Base-by-base conservation (phyloP, 495 filamentous ascomycete species). In the Daldinia decipiens region DNA sequence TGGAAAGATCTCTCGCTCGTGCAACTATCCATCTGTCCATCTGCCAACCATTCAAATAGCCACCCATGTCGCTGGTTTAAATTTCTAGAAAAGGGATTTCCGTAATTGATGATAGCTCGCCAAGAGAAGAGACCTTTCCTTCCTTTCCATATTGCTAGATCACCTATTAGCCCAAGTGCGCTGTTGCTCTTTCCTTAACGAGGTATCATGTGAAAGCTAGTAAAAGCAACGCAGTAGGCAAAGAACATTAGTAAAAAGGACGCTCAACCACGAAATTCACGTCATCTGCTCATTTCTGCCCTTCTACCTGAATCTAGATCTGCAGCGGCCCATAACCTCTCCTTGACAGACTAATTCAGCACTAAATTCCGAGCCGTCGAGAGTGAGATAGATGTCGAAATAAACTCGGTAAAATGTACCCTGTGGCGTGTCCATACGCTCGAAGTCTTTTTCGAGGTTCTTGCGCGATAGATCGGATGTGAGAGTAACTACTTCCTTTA, bases 371-470 rank as follows among this genome's bases (percentile, higher is more conserved):
- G 91, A 94, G 43, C 95, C 95, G 76, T 99, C 95, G 17, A 99
- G 89, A 8, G 95, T 98, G 57, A 99, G 92, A 79, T 97, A 97
- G 65, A 89, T 89, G 71, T 89, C 88, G 71, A 88, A 89, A 76
- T 89, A 89, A 34, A 93, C 90, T 66, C 95, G 91, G 86, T 99
- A 99, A 82, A 99, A 99, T 12, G 94, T 97, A 62, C 95, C 95
- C 78, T 99, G 95, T 1, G 95, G 95, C 4, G 95, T 99, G 79
- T 99, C 95, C 95, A 99, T 99, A 73, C 96, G 89, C 82, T 99
- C 95, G 67, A 99, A 99, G 77, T 99, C 95, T 79, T 97, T 98
- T 79, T 99, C 95, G 1, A 99, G 89, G 78, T 98, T 98, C 86
- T 99, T 99, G 68, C 95, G 91, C 15, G 93, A 97, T 38, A 99